These are phyloP conservation scores for Penicillium sp. DNA, from an alignment of 2,329 filamentous ascomycete species.

Conservation along the genomic window DNA sequence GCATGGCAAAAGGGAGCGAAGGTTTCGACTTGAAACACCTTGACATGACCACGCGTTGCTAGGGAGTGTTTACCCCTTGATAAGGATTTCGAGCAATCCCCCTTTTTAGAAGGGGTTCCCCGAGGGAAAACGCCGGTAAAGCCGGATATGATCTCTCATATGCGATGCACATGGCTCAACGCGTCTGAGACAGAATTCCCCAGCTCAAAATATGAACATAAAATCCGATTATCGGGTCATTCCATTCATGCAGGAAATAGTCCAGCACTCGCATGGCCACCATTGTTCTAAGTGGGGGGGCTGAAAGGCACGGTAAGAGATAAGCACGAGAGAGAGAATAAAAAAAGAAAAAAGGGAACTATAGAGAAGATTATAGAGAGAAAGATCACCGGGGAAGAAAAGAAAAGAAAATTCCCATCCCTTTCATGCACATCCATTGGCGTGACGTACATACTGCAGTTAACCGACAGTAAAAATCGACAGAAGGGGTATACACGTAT, in stretches of 20 bases:
- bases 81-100: background rate
- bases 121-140: background rate
- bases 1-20: background rate
- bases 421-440: constrained; percentile 12
- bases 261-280: background rate
- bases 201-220: constrained; percentile 17
- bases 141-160: constrained; percentile 24
- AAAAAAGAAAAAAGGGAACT: background rate
- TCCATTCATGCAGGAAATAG: constrained; percentile 10
- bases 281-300: background rate
- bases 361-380: background rate
- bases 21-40: constrained; percentile 8
- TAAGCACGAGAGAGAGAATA: background rate
- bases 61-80: background rate
- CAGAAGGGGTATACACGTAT: constrained; percentile 16
- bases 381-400: background rate
- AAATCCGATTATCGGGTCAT: constrained; percentile 10
- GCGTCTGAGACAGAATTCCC: constrained; percentile 15
- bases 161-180: constrained; percentile 17
- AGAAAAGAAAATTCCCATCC: constrained; percentile 13
- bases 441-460: constrained; percentile 12
- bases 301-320: background rate
- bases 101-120: background rate
- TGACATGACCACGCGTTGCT: constrained; percentile 11
- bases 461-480: constrained; percentile 4